These are phyloP conservation scores for Tylopilus orsonianus DNA, from an alignment of 1,284 basidiomycete genomes.

Conservation along the genomic window DNA sequence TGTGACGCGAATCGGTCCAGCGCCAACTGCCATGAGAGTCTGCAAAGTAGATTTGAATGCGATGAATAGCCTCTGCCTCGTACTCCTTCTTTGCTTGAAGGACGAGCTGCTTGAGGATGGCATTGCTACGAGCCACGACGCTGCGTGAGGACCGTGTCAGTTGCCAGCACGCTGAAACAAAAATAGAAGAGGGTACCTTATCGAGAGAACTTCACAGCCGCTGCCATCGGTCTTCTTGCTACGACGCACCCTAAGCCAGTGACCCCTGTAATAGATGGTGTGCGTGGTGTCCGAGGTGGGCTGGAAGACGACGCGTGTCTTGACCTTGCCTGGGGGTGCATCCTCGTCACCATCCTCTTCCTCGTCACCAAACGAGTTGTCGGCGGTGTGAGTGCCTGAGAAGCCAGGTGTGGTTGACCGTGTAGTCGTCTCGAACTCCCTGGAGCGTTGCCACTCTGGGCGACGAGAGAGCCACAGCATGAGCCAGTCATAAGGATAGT, in stretches of 20 bases:
- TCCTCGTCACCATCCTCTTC: slow-evolving; percentile 57
- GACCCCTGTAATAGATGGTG: slow-evolving; percentile 78
- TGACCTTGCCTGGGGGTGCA: slow-evolving; percentile 57
- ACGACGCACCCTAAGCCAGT: slow-evolving; percentile 75
- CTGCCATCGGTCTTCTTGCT: slow-evolving; percentile 63
- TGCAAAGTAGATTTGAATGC: slow-evolving; percentile 83
- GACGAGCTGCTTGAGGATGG: slow-evolving; percentile 79
- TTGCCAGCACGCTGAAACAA: slow-evolving; percentile 1
- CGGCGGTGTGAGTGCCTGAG: slow-evolving; percentile 45
- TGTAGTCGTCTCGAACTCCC: slow-evolving; percentile 83
- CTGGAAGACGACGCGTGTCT: slow-evolving; percentile 80
- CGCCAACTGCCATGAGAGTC: slow-evolving; percentile 84
- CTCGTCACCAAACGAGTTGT: slow-evolving; percentile 65
- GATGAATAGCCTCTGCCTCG: slow-evolving; percentile 77
- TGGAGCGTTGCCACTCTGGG: slow-evolving; percentile 80
- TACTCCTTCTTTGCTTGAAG: slow-evolving; percentile 86
- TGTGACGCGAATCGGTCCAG: slow-evolving; percentile 80
- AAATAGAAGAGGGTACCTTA: slow-evolving; percentile 48
- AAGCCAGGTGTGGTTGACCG: slow-evolving; percentile 55
- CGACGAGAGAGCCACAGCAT: slow-evolving; percentile 80
- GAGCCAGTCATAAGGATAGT: slow-evolving; percentile 81
- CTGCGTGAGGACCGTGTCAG: slow-evolving; percentile 36
- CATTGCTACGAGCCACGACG: slow-evolving; percentile 76
- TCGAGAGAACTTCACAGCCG: slow-evolving; percentile 69
- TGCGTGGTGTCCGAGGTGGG: slow-evolving; percentile 81